These are phyloP conservation scores for Gaeumannomyces tritici DNA, from an alignment of 2,329 filamentous ascomycete genomes.

Conservation along the genomic window DNA sequence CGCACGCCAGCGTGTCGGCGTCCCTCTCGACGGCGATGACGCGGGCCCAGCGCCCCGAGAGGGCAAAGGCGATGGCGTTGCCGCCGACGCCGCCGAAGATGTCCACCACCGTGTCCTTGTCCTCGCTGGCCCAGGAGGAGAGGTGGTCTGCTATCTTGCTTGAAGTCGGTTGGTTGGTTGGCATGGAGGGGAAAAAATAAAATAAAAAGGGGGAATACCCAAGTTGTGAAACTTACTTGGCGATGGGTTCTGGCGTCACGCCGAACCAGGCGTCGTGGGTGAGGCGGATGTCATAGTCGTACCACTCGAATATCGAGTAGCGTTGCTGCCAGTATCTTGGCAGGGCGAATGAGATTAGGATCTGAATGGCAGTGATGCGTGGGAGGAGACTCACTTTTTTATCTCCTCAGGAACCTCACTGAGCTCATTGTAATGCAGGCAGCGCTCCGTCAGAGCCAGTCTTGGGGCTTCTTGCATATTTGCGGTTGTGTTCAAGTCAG, in stretches of 20 bases:
- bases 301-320: slow-evolving; percentile 76
- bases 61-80: slow-evolving; percentile 90
- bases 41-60: slow-evolving; percentile 66
- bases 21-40: slow-evolving; percentile 88
- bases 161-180: neutral
- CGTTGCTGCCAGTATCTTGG: slow-evolving; percentile 82
- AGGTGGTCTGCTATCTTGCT: slow-evolving; percentile 72
- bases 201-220: too few species aligned
- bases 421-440: slow-evolving; percentile 64
- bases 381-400: slow-evolving; percentile 69
- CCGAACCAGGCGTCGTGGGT: slow-evolving; percentile 96
- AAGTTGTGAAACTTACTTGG: slow-evolving; percentile 46
- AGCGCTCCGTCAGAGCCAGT: slow-evolving; percentile 49
- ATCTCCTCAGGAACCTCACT: slow-evolving; percentile 73
- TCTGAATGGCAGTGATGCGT: too few species aligned
- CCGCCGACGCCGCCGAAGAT: slow-evolving; percentile 87
- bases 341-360: neutral
- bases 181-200: slow-evolving; percentile 1
- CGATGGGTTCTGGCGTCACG: slow-evolving; percentile 87
- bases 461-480: slow-evolving; percentile 31
- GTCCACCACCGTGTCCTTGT: slow-evolving; percentile 63
- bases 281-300: slow-evolving; percentile 81
- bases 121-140: slow-evolving; percentile 32
- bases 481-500: neutral
- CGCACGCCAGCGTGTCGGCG: slow-evolving; percentile 70